A percentile compares a stretch with the other conserved stretches of the same genome.
Conservation (phyloP, 176 grass and related monocot genomes). For the Secale cereale region DNA sequence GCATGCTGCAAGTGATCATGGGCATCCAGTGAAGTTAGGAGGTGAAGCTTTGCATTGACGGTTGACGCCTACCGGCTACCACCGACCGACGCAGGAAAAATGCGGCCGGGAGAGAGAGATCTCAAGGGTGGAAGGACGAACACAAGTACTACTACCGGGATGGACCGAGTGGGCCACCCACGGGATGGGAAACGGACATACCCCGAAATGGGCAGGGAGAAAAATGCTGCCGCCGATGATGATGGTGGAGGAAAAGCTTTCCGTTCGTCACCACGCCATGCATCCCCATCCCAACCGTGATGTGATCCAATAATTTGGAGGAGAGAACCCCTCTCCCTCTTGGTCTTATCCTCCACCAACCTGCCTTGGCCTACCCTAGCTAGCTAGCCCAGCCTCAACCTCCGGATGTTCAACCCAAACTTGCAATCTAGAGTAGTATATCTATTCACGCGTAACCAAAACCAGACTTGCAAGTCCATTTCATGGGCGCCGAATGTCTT, state of each 20-base stretch:
- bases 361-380: slow-evolving; percentile 6
- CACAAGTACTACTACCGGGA: neutral
- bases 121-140: neutral
- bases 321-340: neutral
- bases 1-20: too few species aligned
- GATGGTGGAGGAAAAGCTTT: neutral
- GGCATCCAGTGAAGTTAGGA: too few species aligned
- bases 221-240: neutral
- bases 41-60: too few species aligned
- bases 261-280: neutral
- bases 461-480: neutral
- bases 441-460: neutral
- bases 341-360: slow-evolving; percentile 13
- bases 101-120: too few species aligned
- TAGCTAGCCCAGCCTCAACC: neutral
- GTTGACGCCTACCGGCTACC: too few species aligned
- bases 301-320: neutral
- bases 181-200: neutral
- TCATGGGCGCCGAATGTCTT: neutral
- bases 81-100: too few species aligned
- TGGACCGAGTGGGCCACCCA: neutral
- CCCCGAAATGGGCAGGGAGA: neutral
- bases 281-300: neutral
- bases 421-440: too few species aligned
- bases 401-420: neutral